Evolutionary conservation across 2,329 filamentous ascomycete genomes (phyloP).

Genomic region (Scedosporium minutisporum): DNA sequence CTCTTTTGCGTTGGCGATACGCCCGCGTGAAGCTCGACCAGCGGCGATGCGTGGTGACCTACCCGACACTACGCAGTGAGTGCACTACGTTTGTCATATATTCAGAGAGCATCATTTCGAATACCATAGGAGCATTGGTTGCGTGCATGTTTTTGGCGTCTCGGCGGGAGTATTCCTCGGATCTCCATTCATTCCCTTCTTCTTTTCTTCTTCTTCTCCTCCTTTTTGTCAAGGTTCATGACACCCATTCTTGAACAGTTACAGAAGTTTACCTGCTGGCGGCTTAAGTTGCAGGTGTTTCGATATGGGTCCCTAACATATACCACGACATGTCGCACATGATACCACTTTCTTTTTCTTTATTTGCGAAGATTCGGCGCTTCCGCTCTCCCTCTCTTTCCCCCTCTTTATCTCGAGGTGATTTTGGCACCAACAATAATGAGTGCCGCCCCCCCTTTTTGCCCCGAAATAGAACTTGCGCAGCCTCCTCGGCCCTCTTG

Average conservation of each 20-base stretch:
- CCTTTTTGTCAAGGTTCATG: not conserved
- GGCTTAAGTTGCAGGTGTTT: not conserved
- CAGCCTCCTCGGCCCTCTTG: not conserved
- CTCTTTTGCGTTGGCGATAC: constrained; percentile 62
- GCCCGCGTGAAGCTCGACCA: not conserved
- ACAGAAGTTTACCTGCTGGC: not conserved
- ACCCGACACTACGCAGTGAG: no score
- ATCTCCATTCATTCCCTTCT: not conserved
- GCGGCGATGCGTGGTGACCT: no score
- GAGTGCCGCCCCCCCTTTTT: not conserved
- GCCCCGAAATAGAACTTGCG: not conserved
- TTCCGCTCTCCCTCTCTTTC: constrained; percentile 8
- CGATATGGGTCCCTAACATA: not conserved
- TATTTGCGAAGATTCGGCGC: constrained; percentile 9
- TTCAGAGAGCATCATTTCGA: not conserved
- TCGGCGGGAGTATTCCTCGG: not conserved
- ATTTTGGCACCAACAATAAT: not conserved
- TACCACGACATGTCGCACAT: constrained; percentile 6
- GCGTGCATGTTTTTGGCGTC: constrained; percentile 2
- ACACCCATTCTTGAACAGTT: not conserved
- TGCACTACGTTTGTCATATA: not conserved
- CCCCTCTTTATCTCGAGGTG: not conserved
- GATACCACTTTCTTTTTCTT: constrained; percentile 11
- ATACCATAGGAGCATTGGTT: not conserved
- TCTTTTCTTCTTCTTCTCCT: not conserved